Base-by-base conservation (phyloP, 2,329 filamentous ascomycete genomes). In the Phaeophleospora eucalypticola region DNA sequence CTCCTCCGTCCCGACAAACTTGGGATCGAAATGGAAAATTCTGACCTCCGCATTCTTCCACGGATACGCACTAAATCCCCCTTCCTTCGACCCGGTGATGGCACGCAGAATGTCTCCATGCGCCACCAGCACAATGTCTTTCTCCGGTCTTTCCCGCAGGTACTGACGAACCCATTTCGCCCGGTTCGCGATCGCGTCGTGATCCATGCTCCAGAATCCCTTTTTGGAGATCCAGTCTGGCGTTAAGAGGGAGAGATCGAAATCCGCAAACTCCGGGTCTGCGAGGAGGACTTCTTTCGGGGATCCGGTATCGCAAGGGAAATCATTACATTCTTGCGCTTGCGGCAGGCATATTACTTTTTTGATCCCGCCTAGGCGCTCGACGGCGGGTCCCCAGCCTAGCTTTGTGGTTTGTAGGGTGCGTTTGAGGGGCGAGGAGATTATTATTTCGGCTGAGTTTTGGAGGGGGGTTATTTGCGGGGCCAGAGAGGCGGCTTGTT, bases 271-370 rank as follows among this genome's bases (percentile, higher is more conserved):
- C 38, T 64, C 62, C 2, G 58, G 51, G 15, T 60, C 49, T 14
- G 51, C 38, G 41, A 57, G 51, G 2, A 65, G 55, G 2, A 43
- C 41, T 32, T 56, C 49, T 7, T 51, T 49, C 2, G 61, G 38
- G 12, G 57, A 58, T 17, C 62, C 62, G 4, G 61, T 62, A 43
- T 65, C 61, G 48, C 62, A 65, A 9, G 62, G 62, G 37, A 55
- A 56, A 35, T 56, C 58, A 46, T 64, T 64, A 51, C 60, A 63
- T 51, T 65, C 63, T 43, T 65, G 63, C 10, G 60, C 61, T 48
- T 63, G 45, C 0, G 63, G 63, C 1, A 65, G 46, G 35, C 56
- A 58, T n/a, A 62, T 45, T 3, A 64, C 59, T 20, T 61, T 60
- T 12, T 46, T 38, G 38, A 60, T 41, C 20, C 57, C 57, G 12